Evolutionary conservation across 148 eudicot genomes (phyloP).

Genomic region (Dianthus caryophyllus): DNA sequence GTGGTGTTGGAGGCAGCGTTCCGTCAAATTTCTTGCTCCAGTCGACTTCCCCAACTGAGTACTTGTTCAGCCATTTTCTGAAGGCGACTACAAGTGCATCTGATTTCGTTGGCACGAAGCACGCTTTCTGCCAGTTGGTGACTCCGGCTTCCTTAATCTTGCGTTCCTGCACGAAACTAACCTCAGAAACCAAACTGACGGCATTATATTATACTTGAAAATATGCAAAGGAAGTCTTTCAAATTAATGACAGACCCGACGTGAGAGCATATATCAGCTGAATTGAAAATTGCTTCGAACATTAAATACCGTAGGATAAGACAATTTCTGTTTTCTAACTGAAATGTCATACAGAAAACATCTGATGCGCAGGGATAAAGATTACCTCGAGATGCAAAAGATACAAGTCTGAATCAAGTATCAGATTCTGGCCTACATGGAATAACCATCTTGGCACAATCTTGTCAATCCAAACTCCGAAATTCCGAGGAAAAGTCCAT

Average conservation of each 20-base stretch:
- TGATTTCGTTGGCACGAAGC: slow-evolving; percentile 76
- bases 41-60: slow-evolving; percentile 56
- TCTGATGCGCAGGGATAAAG: background rate
- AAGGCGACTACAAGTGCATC: slow-evolving; percentile 62
- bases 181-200: background rate
- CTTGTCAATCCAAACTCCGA: slow-evolving; percentile 67
- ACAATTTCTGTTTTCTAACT: no score
- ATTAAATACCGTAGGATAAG: no score
- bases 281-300: no score
- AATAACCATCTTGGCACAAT: slow-evolving; percentile 81
- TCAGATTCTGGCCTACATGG: slow-evolving; percentile 62
- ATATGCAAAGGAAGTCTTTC: background rate
- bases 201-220: background rate
- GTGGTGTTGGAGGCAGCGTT: slow-evolving; percentile 66
- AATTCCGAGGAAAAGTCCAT: slow-evolving; percentile 66
- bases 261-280: background rate
- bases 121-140: slow-evolving; percentile 72
- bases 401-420: slow-evolving; percentile 77
- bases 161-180: slow-evolving; percentile 41
- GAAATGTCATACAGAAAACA: background rate
- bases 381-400: slow-evolving; percentile 77
- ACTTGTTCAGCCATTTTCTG: slow-evolving; percentile 76
- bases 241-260: background rate
- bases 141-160: slow-evolving; percentile 60
- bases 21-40: slow-evolving; percentile 57